These are phyloP conservation scores for Eimeria falciformis DNA, from an alignment of 169 alveolate species.

Conservation along the genomic window DNA sequence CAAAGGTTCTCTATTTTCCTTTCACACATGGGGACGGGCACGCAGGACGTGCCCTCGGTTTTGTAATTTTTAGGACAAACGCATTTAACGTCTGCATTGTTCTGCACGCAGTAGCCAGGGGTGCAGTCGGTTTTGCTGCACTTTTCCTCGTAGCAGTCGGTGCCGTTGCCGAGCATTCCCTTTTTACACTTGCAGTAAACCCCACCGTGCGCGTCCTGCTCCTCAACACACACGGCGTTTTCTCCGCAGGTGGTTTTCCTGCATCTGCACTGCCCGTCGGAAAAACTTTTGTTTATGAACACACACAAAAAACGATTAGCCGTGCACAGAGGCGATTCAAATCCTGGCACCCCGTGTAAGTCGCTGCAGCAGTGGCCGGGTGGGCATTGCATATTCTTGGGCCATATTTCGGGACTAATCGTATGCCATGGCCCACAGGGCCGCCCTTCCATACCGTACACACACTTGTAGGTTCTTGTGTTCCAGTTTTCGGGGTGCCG, in stretches of 20 bases:
- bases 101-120: not conserved
- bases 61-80: not conserved
- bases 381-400: not conserved
- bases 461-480: not conserved
- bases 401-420: not conserved
- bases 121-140: not conserved
- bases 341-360: not conserved
- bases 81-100: not conserved
- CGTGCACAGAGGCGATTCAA: not conserved
- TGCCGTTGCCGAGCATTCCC: not conserved
- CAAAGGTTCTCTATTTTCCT: not conserved
- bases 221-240: constrained; percentile 12
- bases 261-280: constrained; percentile 4
- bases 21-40: not conserved
- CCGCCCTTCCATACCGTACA: constrained; percentile 26
- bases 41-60: not conserved
- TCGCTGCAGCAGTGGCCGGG: not conserved
- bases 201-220: constrained; percentile 7
- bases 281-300: not conserved
- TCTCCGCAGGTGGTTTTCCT: not conserved
- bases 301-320: not conserved
- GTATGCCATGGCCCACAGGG: constrained; percentile 5
- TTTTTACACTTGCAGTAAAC: not conserved
- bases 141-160: not conserved
- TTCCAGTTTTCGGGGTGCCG: constrained; percentile 4